phyloP scores from a whole-genome alignment of 1,284 basidiomycete genomes.

The Rhodotorula sp. region DNA sequence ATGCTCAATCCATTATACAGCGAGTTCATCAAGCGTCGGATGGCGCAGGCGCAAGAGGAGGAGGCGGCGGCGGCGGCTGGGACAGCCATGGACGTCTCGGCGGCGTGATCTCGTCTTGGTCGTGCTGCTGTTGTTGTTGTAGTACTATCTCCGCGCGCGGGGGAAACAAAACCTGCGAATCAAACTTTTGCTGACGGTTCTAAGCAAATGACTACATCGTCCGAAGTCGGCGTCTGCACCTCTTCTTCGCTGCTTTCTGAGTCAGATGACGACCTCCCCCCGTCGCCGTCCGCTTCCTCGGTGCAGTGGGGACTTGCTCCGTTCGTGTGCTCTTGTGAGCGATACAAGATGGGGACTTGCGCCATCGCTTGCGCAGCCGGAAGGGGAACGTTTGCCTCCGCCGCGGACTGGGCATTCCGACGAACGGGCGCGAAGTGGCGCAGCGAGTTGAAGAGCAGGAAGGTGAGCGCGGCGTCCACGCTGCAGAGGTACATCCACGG shows the following conservation, averaged over 20 bases:
- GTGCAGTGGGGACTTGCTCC: too few relatives aligned
- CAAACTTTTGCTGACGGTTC: too few relatives aligned
- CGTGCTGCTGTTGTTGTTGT: too few relatives aligned
- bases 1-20: neutral
- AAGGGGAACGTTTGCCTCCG: neutral
- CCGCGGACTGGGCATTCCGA: neutral
- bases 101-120: neutral
- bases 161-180: too few relatives aligned
- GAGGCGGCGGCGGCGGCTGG: neutral
- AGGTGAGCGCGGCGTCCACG: slow-evolving; percentile 9
- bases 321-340: too few relatives aligned
- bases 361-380: neutral
- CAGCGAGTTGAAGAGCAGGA: slow-evolving; percentile 19
- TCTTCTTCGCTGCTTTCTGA: too few relatives aligned
- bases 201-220: too few relatives aligned
- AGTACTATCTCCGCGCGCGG: too few relatives aligned
- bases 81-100: neutral
- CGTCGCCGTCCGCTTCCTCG: too few relatives aligned
- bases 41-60: slow-evolving; percentile 21
- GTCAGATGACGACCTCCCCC: too few relatives aligned
- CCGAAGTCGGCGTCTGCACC: too few relatives aligned
- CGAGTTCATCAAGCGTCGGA: slow-evolving; percentile 38
- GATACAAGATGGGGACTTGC: too few relatives aligned
- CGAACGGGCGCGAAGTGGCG: slow-evolving; percentile 3
- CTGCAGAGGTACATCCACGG: slow-evolving; percentile 29